These are phyloP conservation scores for Trametes villosa DNA, from an alignment of 768 basidiomycete species.

Conservation along the genomic window DNA sequence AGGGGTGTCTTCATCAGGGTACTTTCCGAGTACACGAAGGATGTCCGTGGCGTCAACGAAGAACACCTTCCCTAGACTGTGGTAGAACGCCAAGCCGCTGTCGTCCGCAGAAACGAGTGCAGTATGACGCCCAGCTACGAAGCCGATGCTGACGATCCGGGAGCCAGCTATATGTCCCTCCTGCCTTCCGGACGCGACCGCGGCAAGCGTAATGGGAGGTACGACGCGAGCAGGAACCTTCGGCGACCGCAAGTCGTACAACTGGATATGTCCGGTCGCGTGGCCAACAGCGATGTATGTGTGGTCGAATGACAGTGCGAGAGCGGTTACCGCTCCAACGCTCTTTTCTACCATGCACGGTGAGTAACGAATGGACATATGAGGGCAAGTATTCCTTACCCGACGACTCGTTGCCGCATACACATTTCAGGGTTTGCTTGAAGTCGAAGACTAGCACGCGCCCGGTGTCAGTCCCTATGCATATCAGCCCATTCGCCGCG, in stretches of 20 bases:
- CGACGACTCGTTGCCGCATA: conserved; percentile 73
- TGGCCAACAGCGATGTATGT: conserved; percentile 93
- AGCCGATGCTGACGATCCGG: conserved; percentile 79
- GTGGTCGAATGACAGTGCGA: conserved; percentile 91
- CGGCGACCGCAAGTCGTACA: conserved; percentile 81
- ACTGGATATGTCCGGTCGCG: conserved; percentile 77
- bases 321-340: conserved; percentile 81
- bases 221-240: conserved; percentile 70
- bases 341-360: conserved; percentile 49
- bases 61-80: conserved; percentile 90
- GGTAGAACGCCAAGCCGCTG: conserved; percentile 90
- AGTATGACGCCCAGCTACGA: conserved; percentile 91
- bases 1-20: conserved; percentile 57
- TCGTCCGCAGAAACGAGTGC: conserved; percentile 92
- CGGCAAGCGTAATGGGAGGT: conserved; percentile 65
- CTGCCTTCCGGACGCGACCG: conserved; percentile 76
- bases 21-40: conserved; percentile 90
- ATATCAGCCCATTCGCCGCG: conserved; percentile 85
- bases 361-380: conserved; percentile 23
- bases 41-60: conserved; percentile 96
- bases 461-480: conserved; percentile 84
- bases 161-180: conserved; percentile 87
- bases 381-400: conserved; percentile 47
- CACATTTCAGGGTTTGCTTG: conserved; percentile 77
- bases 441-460: conserved; percentile 87